Conservation (phyloP, 1,284 basidiomycete species). For the Albatrellus sp. region DNA sequence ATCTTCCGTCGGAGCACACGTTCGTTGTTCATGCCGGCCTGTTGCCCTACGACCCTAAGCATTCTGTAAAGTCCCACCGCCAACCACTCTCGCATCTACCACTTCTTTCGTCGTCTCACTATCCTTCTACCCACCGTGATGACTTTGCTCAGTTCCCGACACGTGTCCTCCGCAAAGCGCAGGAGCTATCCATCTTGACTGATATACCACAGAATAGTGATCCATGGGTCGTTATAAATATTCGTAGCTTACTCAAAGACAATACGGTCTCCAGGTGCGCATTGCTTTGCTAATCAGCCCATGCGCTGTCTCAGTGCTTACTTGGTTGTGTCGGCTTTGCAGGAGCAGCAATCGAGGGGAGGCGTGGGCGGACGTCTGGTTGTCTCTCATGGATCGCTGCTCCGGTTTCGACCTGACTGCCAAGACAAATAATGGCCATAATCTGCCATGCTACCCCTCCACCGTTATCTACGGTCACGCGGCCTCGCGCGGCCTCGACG, state of each 20-base stretch:
- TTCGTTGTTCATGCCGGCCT: constrained; percentile 80
- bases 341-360: constrained; percentile 39
- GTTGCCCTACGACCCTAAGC: constrained; percentile 55
- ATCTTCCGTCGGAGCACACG: constrained; percentile 66
- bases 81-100: constrained; percentile 66
- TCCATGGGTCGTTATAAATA: constrained; percentile 68
- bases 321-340: background rate
- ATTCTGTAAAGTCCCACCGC: constrained; percentile 28
- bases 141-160: background rate
- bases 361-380: constrained; percentile 70
- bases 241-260: constrained; percentile 50
- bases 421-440: constrained; percentile 11
- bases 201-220: constrained; percentile 63
- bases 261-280: constrained; percentile 37
- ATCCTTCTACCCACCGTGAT: background rate
- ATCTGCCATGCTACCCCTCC: constrained; percentile 56
- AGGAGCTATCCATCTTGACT: constrained; percentile 47
- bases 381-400: constrained; percentile 57
- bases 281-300: no score
- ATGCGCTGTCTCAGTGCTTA: no score
- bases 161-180: constrained; percentile 18
- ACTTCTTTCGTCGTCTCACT: background rate
- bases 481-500: constrained; percentile 62
- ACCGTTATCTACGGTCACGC: constrained; percentile 80
- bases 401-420: constrained; percentile 28